A percentile compares a stretch with the other conserved stretches of the same genome.
Evolutionary conservation across 2,329 filamentous ascomycete genomes (phyloP).

Genomic region (Fusarium mangiferae): DNA sequence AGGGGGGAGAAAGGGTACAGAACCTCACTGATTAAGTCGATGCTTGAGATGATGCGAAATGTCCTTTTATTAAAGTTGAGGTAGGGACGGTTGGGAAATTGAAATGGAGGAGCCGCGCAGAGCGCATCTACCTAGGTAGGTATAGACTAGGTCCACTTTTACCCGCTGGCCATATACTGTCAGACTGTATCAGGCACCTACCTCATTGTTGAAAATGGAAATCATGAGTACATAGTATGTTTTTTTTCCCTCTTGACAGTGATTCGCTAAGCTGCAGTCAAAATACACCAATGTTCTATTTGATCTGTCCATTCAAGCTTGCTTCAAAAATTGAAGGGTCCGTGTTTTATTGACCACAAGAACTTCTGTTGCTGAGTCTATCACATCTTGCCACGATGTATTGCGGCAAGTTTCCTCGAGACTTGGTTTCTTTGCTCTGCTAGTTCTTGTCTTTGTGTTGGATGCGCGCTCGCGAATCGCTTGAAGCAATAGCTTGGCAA

Average conservation of each 20-base stretch:
- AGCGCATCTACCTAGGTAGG: conserved; percentile 10
- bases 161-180: not conserved
- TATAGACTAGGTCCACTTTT: conserved; percentile 19
- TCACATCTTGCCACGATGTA: conserved; percentile 50
- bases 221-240: not conserved
- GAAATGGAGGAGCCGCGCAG: conserved; percentile 7
- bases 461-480: conserved; percentile 43
- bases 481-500: conserved; percentile 50
- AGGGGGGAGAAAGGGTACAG: not conserved
- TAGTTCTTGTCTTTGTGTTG: conserved; percentile 11
- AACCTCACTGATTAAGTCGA: not conserved
- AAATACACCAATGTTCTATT: not conserved
- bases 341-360: conserved; percentile 42
- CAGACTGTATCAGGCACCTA: not conserved
- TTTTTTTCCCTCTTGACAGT: not conserved
- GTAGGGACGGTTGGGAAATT: not conserved
- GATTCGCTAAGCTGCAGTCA: not conserved
- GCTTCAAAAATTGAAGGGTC: conserved; percentile 36
- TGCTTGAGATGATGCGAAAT: not conserved
- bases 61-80: not conserved
- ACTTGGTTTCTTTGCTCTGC: conserved; percentile 23
- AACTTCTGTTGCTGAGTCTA: conserved; percentile 46
- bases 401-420: conserved; percentile 49
- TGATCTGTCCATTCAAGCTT: not conserved
- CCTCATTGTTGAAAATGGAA: not conserved